phyloP scores from a whole-genome alignment of 1,139 yeast genomes.

The Kodamaea fungicola region DNA sequence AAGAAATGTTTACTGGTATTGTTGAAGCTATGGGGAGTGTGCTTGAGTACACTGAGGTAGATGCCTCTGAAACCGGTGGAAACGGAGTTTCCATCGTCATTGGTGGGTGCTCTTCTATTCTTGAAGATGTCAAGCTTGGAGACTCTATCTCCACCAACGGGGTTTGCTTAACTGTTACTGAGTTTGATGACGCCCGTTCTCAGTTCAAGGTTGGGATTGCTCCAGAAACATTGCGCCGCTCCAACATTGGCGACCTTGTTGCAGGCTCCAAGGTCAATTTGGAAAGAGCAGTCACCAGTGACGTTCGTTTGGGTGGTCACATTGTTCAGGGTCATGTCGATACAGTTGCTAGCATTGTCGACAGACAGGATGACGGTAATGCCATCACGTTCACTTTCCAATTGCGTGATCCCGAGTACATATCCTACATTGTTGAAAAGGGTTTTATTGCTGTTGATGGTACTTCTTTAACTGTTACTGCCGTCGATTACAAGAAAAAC shows the following conservation, averaged over 20 bases:
- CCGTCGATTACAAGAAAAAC: conserved; percentile 54
- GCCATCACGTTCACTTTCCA: conserved; percentile 74
- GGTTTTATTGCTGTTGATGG: conserved; percentile 94
- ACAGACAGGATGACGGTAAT: conserved; percentile 62
- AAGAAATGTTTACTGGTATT: conserved; percentile 85
- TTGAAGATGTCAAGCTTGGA: conserved; percentile 82
- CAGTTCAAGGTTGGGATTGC: conserved; percentile 86
- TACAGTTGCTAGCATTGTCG: conserved; percentile 69
- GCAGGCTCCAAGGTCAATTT: conserved; percentile 69
- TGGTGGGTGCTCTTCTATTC: conserved; percentile 57
- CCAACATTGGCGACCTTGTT: conserved; percentile 63
- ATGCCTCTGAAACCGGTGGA: conserved; percentile 62
- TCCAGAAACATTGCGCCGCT: conserved; percentile 84
- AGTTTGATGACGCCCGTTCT: conserved; percentile 49
- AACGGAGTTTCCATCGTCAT: conserved; percentile 74
- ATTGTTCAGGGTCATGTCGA: conserved; percentile 98
- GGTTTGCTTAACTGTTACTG: conserved; percentile 91
- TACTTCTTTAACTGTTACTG: conserved; percentile 85
- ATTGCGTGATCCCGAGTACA: conserved; percentile 60
- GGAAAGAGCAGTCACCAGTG: conserved; percentile 84
- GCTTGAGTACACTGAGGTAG: conserved; percentile 45
- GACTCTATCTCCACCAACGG: conserved; percentile 93
- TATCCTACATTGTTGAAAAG: conserved; percentile 83
- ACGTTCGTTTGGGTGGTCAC: conserved; percentile 92
- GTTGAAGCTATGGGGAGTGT: conserved; percentile 81